Percentiles rank a stretch among this genome's conserved stretches.
phyloP scores from a whole-genome alignment of 805 yeast genomes.

The Clavispora carvajalis region DNA sequence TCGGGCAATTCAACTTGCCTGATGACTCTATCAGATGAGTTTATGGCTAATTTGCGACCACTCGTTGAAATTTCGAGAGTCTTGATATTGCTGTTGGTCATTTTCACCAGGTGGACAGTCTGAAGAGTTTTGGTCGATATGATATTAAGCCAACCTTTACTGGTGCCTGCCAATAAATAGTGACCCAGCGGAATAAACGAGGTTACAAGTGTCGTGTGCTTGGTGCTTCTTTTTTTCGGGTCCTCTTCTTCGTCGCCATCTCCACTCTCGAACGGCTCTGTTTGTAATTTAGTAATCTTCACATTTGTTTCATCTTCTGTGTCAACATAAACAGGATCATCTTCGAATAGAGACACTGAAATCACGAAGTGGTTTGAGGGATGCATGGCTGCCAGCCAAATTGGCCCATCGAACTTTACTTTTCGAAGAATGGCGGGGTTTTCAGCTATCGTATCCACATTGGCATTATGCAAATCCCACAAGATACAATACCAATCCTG shows the following conservation, averaged over 20 bases:
- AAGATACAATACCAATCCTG: slow-evolving; percentile 78
- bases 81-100: slow-evolving; percentile 70
- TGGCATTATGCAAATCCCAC: slow-evolving; percentile 61
- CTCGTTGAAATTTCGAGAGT: slow-evolving; percentile 54
- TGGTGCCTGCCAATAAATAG: slow-evolving; percentile 68
- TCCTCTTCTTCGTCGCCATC: slow-evolving; percentile 13
- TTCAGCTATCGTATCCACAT: slow-evolving; percentile 12
- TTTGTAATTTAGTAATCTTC: slow-evolving; percentile 15
- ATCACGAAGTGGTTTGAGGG: slow-evolving; percentile 45
- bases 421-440: slow-evolving; percentile 33
- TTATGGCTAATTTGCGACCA: slow-evolving; percentile 61
- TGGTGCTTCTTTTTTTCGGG: slow-evolving; percentile 18
- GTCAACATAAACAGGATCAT: slow-evolving; percentile 50
- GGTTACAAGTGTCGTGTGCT: slow-evolving; percentile 45
- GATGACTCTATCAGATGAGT: slow-evolving; percentile 72
- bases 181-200: slow-evolving; percentile 50
- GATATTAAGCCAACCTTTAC: slow-evolving; percentile 70
- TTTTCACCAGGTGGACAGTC: slow-evolving; percentile 44
- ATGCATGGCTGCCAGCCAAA: slow-evolving; percentile 63
- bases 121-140: slow-evolving; percentile 24
- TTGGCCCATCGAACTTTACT: slow-evolving; percentile 59
- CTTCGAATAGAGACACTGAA: slow-evolving; percentile 64
- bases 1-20: slow-evolving; percentile 55
- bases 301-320: slow-evolving; percentile 16
- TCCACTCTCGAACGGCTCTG: slow-evolving; percentile 11